A percentile compares a stretch with the other conserved stretches of the same genome.
These are phyloP conservation scores for Xerocomus potaroensis DNA, from an alignment of 768 basidiomycete genomes.

Conservation along the genomic window DNA sequence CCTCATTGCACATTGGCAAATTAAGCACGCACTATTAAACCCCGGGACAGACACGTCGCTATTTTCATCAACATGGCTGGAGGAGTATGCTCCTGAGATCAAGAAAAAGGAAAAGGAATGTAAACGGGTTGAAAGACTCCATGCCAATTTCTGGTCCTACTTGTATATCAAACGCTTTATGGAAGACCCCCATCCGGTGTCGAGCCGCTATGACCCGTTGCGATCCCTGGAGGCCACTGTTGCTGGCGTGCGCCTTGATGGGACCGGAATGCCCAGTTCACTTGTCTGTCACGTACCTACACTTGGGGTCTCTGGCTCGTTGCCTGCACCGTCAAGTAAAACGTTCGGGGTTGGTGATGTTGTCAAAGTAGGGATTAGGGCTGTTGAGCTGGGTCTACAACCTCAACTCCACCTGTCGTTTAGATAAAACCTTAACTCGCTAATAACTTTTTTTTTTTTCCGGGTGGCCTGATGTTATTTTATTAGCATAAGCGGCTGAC, in stretches of 20 bases:
- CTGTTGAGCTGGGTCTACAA: conserved; percentile 28
- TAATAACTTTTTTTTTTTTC: neutral
- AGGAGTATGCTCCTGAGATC: conserved; percentile 37
- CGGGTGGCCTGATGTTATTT: conserved; percentile 16
- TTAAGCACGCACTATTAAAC: conserved; percentile 68
- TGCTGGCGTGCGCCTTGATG: conserved; percentile 16
- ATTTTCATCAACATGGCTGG: conserved; percentile 47
- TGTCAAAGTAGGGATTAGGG: conserved; percentile 24
- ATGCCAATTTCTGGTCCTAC: conserved; percentile 40
- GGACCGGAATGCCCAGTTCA: conserved; percentile 6
- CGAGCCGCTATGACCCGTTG: conserved; percentile 26
- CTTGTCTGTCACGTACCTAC: conserved; percentile 22
- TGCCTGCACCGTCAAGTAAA: conserved; percentile 6
- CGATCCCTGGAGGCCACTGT: conserved; percentile 25
- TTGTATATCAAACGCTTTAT: conserved; percentile 38
- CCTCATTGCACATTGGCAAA: conserved; percentile 86
- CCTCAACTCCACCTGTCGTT: conserved; percentile 23
- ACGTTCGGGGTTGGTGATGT: conserved; percentile 23
- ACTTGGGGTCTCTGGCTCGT: conserved; percentile 23
- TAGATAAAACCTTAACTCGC: neutral
- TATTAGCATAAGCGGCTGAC: conserved; percentile 15
- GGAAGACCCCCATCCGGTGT: conserved; percentile 18
- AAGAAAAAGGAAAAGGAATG: conserved; percentile 33
- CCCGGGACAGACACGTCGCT: conserved; percentile 32
- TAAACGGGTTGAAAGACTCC: conserved; percentile 29